Conservation (phyloP, 768 basidiomycete genomes). For the Phylloporus arenicola region DNA sequence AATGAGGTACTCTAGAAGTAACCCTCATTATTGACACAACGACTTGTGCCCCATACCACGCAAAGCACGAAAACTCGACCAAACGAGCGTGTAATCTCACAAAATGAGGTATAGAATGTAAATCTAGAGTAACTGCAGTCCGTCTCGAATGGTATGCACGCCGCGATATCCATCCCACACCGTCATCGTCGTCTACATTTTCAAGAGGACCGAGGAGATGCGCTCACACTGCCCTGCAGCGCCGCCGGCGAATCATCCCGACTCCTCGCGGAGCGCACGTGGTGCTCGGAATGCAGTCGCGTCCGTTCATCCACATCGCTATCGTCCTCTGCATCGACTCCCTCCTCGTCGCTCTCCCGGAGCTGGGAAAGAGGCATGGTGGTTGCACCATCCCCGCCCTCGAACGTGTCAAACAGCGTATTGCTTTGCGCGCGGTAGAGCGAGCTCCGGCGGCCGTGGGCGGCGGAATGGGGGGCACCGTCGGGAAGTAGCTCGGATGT, state of each 20-base stretch:
- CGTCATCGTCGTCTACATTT: background rate
- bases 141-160: conserved; percentile 11
- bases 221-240: conserved; percentile 27
- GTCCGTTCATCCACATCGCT: conserved; percentile 44
- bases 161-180: background rate
- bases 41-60: no score
- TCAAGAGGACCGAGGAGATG: conserved; percentile 17
- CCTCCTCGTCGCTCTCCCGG: conserved; percentile 62
- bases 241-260: conserved; percentile 46
- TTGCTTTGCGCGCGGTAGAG: conserved; percentile 60
- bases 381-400: conserved; percentile 31
- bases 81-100: conserved; percentile 4
- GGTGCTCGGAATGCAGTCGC: conserved; percentile 26
- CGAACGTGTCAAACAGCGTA: conserved; percentile 75
- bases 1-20: no score
- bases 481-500: conserved; percentile 29
- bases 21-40: no score
- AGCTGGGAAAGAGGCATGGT: conserved; percentile 56
- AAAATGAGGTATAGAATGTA: conserved; percentile 18
- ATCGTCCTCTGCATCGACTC: conserved; percentile 41
- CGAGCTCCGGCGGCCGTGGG: conserved; percentile 62
- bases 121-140: conserved; percentile 27
- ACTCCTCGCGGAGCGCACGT: conserved; percentile 40
- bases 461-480: conserved; percentile 24
- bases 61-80: no score